These are phyloP conservation scores for Dovyalis caffra DNA, from an alignment of 345 rosid genomes.

Conservation along the genomic window DNA sequence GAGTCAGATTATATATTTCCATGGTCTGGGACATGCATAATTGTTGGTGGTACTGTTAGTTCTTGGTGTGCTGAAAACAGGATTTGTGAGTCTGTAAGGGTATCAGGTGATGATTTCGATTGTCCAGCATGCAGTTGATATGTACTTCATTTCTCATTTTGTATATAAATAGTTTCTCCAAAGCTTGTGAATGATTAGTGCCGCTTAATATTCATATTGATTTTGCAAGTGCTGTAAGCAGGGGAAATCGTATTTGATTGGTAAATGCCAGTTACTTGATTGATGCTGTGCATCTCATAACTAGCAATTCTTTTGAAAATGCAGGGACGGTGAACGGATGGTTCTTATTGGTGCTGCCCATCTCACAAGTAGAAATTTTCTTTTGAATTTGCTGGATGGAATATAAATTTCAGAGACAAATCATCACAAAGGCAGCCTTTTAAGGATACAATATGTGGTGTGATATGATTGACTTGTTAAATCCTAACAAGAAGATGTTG, in stretches of 20 bases:
- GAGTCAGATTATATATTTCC: neutral
- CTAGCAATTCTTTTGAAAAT: neutral
- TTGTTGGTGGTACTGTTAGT: neutral
- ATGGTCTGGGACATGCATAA: neutral
- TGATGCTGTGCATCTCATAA: neutral
- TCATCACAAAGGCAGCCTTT: conserved; percentile 5
- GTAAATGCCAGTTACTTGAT: neutral
- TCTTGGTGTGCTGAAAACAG: neutral
- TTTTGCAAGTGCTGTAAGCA: neutral
- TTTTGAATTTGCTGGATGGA: conserved; percentile 5
- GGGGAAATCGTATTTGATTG: neutral
- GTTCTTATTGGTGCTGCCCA: neutral
- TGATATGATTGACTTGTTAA: conserved; percentile 12
- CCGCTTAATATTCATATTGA: neutral
- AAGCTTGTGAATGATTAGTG: neutral
- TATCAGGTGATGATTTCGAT: neutral
- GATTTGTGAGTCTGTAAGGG: neutral
- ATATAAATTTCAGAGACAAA: neutral
- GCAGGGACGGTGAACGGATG: neutral
- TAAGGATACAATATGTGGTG: conserved; percentile 17
- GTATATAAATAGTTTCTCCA: neutral
- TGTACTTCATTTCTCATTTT: neutral
- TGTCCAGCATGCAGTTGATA: neutral
- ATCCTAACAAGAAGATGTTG: conserved; percentile 26
- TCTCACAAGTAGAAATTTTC: conserved; percentile 2